phyloP scores from a whole-genome alignment of 495 filamentous ascomycete species.

The Sphaerosporella brunnea region DNA sequence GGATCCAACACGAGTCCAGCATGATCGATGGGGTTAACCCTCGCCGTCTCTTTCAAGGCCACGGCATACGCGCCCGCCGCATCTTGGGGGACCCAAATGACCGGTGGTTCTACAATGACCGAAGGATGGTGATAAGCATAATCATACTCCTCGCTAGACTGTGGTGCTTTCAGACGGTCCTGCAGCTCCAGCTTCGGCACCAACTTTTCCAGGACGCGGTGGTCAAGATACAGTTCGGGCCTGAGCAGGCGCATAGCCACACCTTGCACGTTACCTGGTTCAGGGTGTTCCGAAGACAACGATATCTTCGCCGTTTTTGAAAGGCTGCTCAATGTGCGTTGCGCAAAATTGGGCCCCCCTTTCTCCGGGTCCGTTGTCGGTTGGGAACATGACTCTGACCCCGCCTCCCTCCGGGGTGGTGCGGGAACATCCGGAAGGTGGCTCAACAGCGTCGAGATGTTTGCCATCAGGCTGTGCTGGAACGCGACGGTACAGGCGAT shows the following conservation, averaged over 20 bases:
- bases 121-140: background rate
- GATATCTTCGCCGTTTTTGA: background rate
- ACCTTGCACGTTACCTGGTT: constrained; percentile 20
- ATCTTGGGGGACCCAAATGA: background rate
- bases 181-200: background rate
- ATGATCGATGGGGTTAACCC: background rate
- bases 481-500: constrained; percentile 63
- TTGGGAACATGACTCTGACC: background rate
- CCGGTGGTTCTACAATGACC: background rate
- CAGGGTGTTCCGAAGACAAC: background rate
- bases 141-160: background rate
- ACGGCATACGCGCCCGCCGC: background rate
- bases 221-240: background rate
- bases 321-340: background rate
- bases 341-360: background rate
- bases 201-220: background rate
- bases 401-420: background rate
- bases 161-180: too few relatives aligned
- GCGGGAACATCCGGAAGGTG: constrained; percentile 43
- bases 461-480: constrained; percentile 60
- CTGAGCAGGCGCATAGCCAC: constrained; percentile 10
- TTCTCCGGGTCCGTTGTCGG: background rate
- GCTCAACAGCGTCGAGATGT: constrained; percentile 60
- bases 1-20: background rate
- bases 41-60: background rate